Percentiles rank a stretch among this genome's conserved stretches.
phyloP scores from a whole-genome alignment of 208 protist genomes.

The Acanthamoeba sp. region DNA sequence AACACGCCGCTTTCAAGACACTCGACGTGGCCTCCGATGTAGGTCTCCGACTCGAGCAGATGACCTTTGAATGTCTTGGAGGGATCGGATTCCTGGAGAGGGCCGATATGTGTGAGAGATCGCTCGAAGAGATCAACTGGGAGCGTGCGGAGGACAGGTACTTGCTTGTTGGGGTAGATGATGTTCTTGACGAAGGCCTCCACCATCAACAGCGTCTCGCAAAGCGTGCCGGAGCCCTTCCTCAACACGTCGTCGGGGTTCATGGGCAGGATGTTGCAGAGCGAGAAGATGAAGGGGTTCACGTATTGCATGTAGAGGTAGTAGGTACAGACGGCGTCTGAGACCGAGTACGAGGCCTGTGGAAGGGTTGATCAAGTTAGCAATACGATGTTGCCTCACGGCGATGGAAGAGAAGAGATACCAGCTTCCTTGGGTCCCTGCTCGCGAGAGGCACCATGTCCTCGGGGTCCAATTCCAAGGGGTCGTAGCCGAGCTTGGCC shows the following conservation, averaged over 20 bases:
- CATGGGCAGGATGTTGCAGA: slow-evolving; percentile 99
- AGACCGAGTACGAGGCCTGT: slow-evolving; percentile 99
- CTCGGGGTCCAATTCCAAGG: slow-evolving; percentile 99
- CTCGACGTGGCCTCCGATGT: slow-evolving; percentile 97
- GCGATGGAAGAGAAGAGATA: not conserved
- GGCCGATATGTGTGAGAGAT: not conserved
- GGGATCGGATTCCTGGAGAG: slow-evolving; percentile 45
- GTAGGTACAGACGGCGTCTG: slow-evolving; percentile 99
- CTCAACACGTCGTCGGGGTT: slow-evolving; percentile 98
- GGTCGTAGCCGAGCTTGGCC: slow-evolving; percentile 99
- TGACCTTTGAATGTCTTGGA: slow-evolving; percentile 97
- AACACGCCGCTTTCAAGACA: slow-evolving; percentile 95
- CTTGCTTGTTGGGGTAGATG: slow-evolving; percentile 99
- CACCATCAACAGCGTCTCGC: slow-evolving; percentile 99
- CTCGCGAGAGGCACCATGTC: slow-evolving; percentile 98
- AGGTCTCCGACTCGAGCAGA: slow-evolving; percentile 99
- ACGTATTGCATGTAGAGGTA: slow-evolving; percentile 99
- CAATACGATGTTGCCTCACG: not conserved
- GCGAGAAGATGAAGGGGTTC: slow-evolving; percentile 99
- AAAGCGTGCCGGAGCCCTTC: slow-evolving; percentile 99
- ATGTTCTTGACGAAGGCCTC: slow-evolving; percentile 98
- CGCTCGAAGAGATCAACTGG: not conserved
- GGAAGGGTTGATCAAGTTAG: not conserved
- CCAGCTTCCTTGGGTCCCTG: slow-evolving; percentile 53
- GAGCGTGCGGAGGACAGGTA: not conserved